phyloP scores from a whole-genome alignment of 1,284 basidiomycete genomes.

The Megacollybia platyphylla region DNA sequence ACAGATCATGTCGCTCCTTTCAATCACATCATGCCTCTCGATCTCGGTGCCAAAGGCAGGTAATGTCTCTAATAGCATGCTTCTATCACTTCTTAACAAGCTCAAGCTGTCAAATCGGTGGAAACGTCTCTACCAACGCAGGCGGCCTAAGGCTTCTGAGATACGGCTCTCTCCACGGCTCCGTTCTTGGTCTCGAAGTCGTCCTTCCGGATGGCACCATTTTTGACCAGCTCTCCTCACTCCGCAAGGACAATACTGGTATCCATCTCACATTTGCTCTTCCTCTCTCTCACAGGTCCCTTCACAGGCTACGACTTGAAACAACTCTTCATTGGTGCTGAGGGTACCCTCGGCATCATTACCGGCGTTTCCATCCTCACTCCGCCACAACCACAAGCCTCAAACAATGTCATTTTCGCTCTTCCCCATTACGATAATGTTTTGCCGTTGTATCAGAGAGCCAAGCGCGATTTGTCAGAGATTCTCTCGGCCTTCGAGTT shows the following conservation, averaged over 20 bases:
- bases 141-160: constrained; percentile 89
- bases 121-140: constrained; percentile 96
- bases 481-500: constrained; percentile 98
- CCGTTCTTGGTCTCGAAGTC: constrained; percentile 93
- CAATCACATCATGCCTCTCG: constrained; percentile 95
- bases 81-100: constrained; percentile 5
- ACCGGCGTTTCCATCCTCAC: constrained; percentile 94
- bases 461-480: constrained; percentile 77
- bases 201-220: constrained; percentile 97
- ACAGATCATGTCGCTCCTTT: constrained; percentile 81
- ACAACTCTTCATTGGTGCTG: constrained; percentile 96
- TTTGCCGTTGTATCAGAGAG: constrained; percentile 55
- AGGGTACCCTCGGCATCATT: constrained; percentile 92
- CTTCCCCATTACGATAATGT: constrained; percentile 66
- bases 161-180: constrained; percentile 93
- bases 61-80: constrained; percentile 18
- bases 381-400: constrained; percentile 77
- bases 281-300: constrained; percentile 4
- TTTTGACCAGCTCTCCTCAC: constrained; percentile 68
- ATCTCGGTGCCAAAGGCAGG: constrained; percentile 97
- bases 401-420: constrained; percentile 71
- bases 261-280: constrained; percentile 10
- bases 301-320: constrained; percentile 90
- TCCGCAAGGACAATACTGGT: constrained; percentile 99
- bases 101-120: constrained; percentile 89